A percentile compares a stretch with the other conserved stretches of the same genome.
Conservation (phyloP, 2,329 filamentous ascomycete species). For the Graphilbum ipis-grandicollis region DNA sequence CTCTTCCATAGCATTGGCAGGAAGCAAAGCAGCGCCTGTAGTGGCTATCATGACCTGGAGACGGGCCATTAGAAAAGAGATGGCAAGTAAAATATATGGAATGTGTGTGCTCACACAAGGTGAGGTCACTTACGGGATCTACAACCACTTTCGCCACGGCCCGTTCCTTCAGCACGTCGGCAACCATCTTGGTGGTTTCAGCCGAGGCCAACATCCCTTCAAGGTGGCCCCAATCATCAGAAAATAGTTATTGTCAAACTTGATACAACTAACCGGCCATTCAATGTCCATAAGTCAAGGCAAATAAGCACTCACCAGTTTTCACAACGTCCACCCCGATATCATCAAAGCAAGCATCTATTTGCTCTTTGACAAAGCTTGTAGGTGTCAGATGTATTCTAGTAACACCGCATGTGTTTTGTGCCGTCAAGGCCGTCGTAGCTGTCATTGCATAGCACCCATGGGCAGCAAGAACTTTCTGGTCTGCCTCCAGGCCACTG, state of each 20-base stretch:
- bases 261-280: too few relatives aligned
- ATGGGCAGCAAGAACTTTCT: constrained; percentile 85
- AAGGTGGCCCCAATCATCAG: too few relatives aligned
- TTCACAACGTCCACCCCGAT: constrained; percentile 83
- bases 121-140: constrained; percentile 45
- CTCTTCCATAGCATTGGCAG: constrained; percentile 41
- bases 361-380: constrained; percentile 66
- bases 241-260: too few relatives aligned
- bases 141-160: constrained; percentile 44
- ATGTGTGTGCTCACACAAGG: too few relatives aligned
- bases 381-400: constrained; percentile 67
- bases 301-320: constrained; percentile 47
- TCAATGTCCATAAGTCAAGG: too few relatives aligned
- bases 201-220: constrained; percentile 68
- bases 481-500: constrained; percentile 87
- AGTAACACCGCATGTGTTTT: constrained; percentile 75
- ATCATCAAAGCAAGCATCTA: constrained; percentile 70
- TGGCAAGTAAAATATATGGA: too few relatives aligned
- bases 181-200: constrained; percentile 51
- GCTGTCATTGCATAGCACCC: constrained; percentile 92
- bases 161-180: constrained; percentile 41
- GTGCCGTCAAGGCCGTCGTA: constrained; percentile 87
- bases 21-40: constrained; percentile 54
- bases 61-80: not conserved
- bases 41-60: constrained; percentile 79